A percentile compares a stretch with the other conserved stretches of the same genome.
phyloP scores from a whole-genome alignment of 2,329 filamentous ascomycete species.

The Curvularia spicifera region DNA sequence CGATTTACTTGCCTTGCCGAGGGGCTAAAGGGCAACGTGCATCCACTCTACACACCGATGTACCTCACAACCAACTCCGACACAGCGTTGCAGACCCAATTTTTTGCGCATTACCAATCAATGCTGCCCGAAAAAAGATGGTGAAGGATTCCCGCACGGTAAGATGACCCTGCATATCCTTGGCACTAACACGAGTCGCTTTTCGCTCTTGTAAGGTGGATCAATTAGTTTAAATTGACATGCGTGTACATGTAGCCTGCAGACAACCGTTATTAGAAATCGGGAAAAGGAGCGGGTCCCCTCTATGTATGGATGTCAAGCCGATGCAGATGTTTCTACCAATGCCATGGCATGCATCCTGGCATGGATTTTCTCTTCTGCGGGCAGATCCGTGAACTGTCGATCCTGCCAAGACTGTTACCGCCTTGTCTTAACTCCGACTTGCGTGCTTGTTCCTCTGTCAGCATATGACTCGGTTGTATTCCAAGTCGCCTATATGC shows the following conservation, averaged over 20 bases:
- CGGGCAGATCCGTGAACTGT: constrained; percentile 3
- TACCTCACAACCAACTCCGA: constrained; percentile 1
- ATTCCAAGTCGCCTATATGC: constrained; percentile 14
- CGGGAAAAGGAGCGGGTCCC: not conserved
- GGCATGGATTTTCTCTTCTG: not conserved
- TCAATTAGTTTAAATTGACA: constrained; percentile 1
- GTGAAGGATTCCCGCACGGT: constrained; percentile 1
- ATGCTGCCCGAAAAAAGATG: not conserved
- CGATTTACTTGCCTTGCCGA: constrained; percentile 12
- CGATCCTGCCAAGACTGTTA: constrained; percentile 12
- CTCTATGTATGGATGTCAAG: not conserved
- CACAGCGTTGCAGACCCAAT: not conserved
- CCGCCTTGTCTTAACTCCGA: constrained; percentile 2
- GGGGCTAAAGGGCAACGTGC: constrained; percentile 10
- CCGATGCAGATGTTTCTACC: not conserved
- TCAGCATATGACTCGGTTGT: constrained; percentile 7
- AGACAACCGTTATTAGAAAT: not conserved
- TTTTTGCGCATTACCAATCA: constrained; percentile 16
- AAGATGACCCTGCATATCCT: constrained; percentile 12
- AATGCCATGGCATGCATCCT: not conserved
- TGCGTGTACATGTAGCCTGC: not conserved
- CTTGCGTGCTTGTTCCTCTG: not conserved
- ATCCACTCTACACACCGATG: constrained; percentile 3
- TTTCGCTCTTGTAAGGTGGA: constrained; percentile 5
- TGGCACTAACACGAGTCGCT: constrained; percentile 8